These are phyloP conservation scores for Parietaria judaica DNA, from an alignment of 306 rosid genomes.

Conservation along the genomic window DNA sequence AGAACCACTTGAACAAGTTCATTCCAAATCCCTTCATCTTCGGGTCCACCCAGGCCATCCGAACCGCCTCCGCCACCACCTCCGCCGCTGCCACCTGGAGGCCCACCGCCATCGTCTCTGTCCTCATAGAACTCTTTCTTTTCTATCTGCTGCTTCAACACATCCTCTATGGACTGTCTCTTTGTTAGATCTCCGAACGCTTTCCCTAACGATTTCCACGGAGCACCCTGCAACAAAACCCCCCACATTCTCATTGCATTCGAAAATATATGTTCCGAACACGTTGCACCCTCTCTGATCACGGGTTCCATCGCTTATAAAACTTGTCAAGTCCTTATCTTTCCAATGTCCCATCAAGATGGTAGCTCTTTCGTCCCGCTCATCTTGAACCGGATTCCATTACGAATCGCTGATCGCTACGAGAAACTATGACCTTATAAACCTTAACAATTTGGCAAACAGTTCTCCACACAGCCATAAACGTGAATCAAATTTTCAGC, in stretches of 20 bases:
- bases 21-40: constrained; percentile 46
- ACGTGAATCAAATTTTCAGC: no score
- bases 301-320: neutral
- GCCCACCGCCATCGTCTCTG: constrained; percentile 36
- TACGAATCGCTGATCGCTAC: no score
- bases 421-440: no score
- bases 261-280: neutral
- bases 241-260: neutral
- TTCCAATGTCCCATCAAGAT: neutral
- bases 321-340: no score
- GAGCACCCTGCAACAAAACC: constrained; percentile 14
- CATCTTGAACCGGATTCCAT: no score
- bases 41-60: constrained; percentile 44
- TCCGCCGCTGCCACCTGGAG: constrained; percentile 30
- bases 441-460: no score
- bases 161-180: constrained; percentile 54
- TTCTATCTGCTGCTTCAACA: constrained; percentile 47
- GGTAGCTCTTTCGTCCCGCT: no score
- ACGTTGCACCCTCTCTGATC: neutral
- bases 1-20: constrained; percentile 63
- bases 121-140: constrained; percentile 39
- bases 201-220: constrained; percentile 26
- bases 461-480: no score
- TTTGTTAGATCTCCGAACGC: constrained; percentile 24
- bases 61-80: constrained; percentile 25